Base-by-base conservation (phyloP, 2,329 filamentous ascomycete genomes). In the Fusarium devonianum region DNA sequence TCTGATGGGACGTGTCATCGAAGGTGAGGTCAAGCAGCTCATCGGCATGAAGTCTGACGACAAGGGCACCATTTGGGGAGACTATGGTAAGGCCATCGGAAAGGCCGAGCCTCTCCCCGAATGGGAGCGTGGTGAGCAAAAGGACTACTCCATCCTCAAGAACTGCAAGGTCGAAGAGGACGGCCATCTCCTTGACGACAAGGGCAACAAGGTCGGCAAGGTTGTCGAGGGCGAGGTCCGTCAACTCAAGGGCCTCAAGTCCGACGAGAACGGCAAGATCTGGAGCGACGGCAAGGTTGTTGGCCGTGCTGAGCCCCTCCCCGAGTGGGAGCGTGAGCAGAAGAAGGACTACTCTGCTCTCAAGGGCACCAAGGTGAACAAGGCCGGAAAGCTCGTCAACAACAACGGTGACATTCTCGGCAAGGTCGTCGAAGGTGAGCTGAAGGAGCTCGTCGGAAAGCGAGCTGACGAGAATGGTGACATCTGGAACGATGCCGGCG, bases 221-320 rank as follows among this genome's bases (percentile, higher is more conserved):
- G 75, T 90, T 9, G 71, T 81, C 28, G 79, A 86, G 59, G 87
- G 87, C 23, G 81, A 85, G 22, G 58, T 82, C 13, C 80, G 84
- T 67, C 77, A 87, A 50, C 77, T 89, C n/a, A 77, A 82, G 39
- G 86, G 86, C 18, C 86, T 85, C 67, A 73, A 77, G 25, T 84
- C 88, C n/a, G 86, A 89, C 39, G 75, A 85, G 21, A 86, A 89
- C 36, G 86, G 86, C 9, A 86, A 89, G 39, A 80, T 89, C 28
- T 71, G 85, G 5, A 85, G 88, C 64, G 82, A 78, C 10, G 86
- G 86, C 12, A 89, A 89, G 63, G 77, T 78, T 9, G 76, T 89
- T 19, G 87, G 86, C 25, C 81, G 79, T 49, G 85, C 84, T 4
- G 86, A 91, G 65, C 83, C 86, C 43, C 88, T 84, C 73, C 49